These are phyloP conservation scores for Populus pruinosa DNA, from an alignment of 345 rosid genomes.

Conservation along the genomic window DNA sequence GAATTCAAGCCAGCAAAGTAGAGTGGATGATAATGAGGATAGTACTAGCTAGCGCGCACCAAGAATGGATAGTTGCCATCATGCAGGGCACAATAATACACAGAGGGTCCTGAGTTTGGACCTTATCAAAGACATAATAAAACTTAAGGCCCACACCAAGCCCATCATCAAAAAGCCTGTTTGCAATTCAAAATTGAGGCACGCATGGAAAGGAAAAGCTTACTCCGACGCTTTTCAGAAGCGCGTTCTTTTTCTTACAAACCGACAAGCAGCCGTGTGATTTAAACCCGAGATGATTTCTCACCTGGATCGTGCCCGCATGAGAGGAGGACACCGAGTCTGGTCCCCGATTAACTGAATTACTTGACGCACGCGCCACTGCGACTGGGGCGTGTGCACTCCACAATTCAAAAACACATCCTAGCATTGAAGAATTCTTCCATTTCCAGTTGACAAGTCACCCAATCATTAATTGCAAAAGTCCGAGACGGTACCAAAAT, in stretches of 20 bases:
- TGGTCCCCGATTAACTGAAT: slow-evolving; percentile 1
- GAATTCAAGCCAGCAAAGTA: no score
- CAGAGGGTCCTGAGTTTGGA: not conserved
- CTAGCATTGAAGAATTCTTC: not conserved
- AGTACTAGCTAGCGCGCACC: no score
- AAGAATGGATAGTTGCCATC: no score
- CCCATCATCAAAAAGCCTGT: not conserved
- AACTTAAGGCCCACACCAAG: not conserved
- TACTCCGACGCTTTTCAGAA: not conserved
- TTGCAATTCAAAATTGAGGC: not conserved
- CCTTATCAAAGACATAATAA: not conserved
- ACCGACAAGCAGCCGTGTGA: slow-evolving; percentile 11
- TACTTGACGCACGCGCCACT: slow-evolving; percentile 11
- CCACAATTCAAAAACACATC: not conserved
- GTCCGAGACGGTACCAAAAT: not conserved
- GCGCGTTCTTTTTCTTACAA: not conserved
- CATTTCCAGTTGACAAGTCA: not conserved
- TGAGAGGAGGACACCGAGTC: slow-evolving; percentile 5
- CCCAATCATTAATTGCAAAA: not conserved
- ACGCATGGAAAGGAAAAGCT: not conserved
- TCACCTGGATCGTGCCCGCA: not conserved
- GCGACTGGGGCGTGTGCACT: not conserved
- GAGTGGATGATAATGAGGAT: no score
- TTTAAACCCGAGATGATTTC: not conserved
- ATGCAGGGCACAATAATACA: not conserved